Base-by-base conservation (phyloP, 2,329 filamentous ascomycete genomes). In the Xenosphaeropsis pyriputrescens region DNA sequence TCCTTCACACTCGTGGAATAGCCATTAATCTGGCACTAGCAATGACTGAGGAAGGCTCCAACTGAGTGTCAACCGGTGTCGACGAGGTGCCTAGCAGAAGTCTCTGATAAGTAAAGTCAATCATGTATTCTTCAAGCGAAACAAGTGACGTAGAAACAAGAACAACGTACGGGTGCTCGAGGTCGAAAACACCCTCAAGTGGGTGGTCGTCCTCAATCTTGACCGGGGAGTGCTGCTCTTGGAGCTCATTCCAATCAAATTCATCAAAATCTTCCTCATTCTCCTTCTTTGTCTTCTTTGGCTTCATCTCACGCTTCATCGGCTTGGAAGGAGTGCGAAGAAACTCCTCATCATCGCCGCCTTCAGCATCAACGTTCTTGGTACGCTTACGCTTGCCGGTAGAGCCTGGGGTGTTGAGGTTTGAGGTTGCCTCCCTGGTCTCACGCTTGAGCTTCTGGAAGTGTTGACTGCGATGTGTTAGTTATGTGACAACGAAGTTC, bases 361-460 rank as follows among this genome's bases (percentile, higher is more conserved):
- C 34, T 7, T 14, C 34, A 9, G 16, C 15, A 7, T 26, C 22
- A 11, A 26, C 18, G 7, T 18, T 35, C 34, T 18, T 18, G 18
- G 19, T 37, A 5, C 14, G 15, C n/a, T 36, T 32, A 13, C 33
- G n/a, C 29, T 41, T 32, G 33, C 17, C 38, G 34, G n/a, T 30
- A 3, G 31, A 38, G 14, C 18, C 30, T n/a, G 41, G 22, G 29
- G 39, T 33, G 26, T 29, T 13, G 11, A 15, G n/a, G 34, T 12
- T 31, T 29, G 37, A 18, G 13, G 26, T 38, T 14, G 19, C 12
- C 33, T 33, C 19, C 14, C 22, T 31, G 35, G 19, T 32, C 5
- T 30, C 43, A 2, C 33, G 45, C 34, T 49, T 47, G 30, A 54
- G 44, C 36, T 54, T 54, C 34, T 54, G 52, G 38, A 48, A 54